A percentile compares a stretch with the other conserved stretches of the same genome.
phyloP scores from a whole-genome alignment of 1,284 basidiomycete species.

The Puccinia brachypodii region DNA sequence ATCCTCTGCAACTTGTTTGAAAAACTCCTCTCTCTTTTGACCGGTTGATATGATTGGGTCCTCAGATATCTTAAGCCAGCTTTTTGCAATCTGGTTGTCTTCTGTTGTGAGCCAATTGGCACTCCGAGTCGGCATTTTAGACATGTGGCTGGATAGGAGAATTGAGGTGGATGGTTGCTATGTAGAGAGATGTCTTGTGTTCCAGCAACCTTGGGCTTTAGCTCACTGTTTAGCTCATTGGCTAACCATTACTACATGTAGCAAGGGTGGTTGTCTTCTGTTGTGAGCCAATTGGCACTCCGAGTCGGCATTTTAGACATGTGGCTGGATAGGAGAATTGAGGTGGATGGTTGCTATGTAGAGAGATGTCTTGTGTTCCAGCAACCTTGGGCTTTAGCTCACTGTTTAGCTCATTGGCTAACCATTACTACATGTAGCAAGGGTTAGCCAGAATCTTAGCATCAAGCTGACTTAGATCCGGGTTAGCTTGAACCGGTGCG shows the following conservation, averaged over 20 bases:
- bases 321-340: no score
- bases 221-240: no score
- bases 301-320: no score
- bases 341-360: no score
- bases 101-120: conserved; percentile 18
- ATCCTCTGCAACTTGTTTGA: background rate
- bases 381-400: no score
- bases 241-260: no score
- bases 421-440: background rate
- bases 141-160: no score
- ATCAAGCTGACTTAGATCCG: background rate
- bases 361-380: no score
- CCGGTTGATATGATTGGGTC: background rate
- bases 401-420: background rate
- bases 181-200: no score
- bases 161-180: no score
- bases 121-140: no score
- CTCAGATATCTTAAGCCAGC: background rate
- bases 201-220: no score
- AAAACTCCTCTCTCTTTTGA: background rate
- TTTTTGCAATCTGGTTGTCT: background rate
- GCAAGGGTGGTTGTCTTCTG: conserved; percentile 10
- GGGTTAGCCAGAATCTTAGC: background rate
- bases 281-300: background rate
- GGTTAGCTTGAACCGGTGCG: background rate